Evolutionary conservation across 2,329 filamentous ascomycete species (phyloP), one percentile per base, ranked within the genome.

Genomic region (Penicillium vulpinum): DNA sequence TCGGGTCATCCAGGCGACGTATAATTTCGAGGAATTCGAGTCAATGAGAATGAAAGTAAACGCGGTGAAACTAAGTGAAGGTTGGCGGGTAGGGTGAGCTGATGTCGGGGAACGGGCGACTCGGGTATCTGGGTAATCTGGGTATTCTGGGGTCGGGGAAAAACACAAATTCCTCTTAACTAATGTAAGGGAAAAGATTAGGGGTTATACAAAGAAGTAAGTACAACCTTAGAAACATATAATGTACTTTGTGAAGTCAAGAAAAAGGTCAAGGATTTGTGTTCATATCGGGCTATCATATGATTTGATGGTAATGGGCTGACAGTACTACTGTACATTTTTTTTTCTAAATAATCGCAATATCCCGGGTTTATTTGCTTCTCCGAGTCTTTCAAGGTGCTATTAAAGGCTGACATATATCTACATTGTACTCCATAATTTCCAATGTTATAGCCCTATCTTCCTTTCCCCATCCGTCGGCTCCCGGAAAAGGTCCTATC

Each of bases 1-100:
- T 58, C 52, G 59, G 64, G 59, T 67, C 65, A 70, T 70, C 40
- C 57, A 60, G 61, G 56, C 39, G 49, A 36, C 18, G 8, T 50
- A n/a, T 35, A 8, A n/a, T 29, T 54, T 38, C 24, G 40, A 51
- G 28, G 28, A 16, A 40, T 35, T 38, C 39, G 40, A 44, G 29
- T 29, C 31, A 18, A 24, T 41, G 11, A 26, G 6, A 51, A 33
- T 35, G 36, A 13, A 33, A 16, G 29, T 18, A 13, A 38, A 40
- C 2, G 51, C 22, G 31, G 40, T 28, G 50, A 33, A 13, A 38
- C 29, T 35, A 29, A 7, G 28, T 39, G 33, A 18, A 33, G 35
- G 29, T 46, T 45, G 26, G 26, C 48, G 28, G 47, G 36, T 43
- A 51, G 31, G 50, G 41, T 52, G 39, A 46, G 31, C 41, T 47